Base-by-base conservation (phyloP, 371 early-diverging fungal genomes). In the Apophysomyces ossiformis region DNA sequence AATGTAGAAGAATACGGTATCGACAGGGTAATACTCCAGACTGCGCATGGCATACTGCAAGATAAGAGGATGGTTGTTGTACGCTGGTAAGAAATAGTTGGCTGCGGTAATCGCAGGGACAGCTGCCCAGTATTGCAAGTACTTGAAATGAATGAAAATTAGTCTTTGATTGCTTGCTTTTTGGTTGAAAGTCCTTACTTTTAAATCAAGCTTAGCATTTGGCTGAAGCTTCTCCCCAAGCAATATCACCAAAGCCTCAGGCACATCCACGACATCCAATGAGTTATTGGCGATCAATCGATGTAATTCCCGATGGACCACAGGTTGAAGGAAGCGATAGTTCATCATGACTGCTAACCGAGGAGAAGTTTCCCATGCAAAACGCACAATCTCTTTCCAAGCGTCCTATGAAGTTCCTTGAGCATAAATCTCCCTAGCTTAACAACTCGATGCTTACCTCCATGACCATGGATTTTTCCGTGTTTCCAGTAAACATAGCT, bases 1-100 rank as follows among this genome's bases (percentile, higher is more conserved):
- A 4, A 99, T 89, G 69, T 97, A 99, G 76, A 99, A 99, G 83
- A 99, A 99, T 13, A 97, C 95, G 4, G 89, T 85, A 26, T 97
- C 96, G 5, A 96, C 90, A 5, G 96, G 95, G 72, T 90, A 94
- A 67, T 89, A 87, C 70, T 96, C 94, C 41, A 99, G 72, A 15
- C 91, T 86, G 7, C 98, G 88, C 87, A 97, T 91, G 9, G 96
- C 92, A 73, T 97, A 98, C 74, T 99, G 98, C 56, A 97, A 74
- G 1, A 96, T 85, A 82, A 94, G 85, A 4, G 99, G 95, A 64
- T 95, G 87, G 64, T 88, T 81, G 47, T 86, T 81, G 67, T 86
- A 87, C 4, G 84, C 75, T 16, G 88, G 89, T 66, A 89, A 81
- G 71, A 90, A 91, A 72, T 87, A 95, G 57, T 89, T 84, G 15